These are phyloP conservation scores for Hippophae gyantsensis DNA, from an alignment of 306 rosid genomes.

Conservation along the genomic window DNA sequence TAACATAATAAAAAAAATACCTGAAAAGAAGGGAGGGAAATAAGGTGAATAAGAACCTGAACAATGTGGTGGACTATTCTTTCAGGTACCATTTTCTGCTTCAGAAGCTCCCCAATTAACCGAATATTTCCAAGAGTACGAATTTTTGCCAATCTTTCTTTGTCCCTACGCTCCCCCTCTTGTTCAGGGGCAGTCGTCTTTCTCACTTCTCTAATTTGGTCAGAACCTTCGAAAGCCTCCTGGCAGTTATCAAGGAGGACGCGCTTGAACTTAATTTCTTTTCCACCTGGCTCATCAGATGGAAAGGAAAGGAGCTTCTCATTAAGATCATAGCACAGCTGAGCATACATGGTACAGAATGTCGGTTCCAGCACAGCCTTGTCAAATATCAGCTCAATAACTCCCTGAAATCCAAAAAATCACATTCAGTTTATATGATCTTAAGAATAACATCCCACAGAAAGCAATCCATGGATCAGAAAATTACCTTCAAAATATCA, in stretches of 20 bases:
- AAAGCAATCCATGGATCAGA: neutral
- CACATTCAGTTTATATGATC: neutral
- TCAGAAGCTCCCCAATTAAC: slow-evolving; percentile 93
- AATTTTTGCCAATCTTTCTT: slow-evolving; percentile 67
- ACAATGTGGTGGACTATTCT: slow-evolving; percentile 97
- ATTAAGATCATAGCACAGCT: slow-evolving; percentile 71
- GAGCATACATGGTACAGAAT: slow-evolving; percentile 97
- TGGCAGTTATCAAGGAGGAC: slow-evolving; percentile 81
- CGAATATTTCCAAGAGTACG: slow-evolving; percentile 96
- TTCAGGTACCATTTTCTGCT: slow-evolving; percentile 97
- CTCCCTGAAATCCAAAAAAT: slow-evolving; percentile 53
- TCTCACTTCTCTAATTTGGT: slow-evolving; percentile 56
- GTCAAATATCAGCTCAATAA: slow-evolving; percentile 78
- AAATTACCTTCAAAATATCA: slow-evolving; percentile 71
- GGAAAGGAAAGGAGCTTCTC: slow-evolving; percentile 84
- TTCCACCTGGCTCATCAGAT: slow-evolving; percentile 81
- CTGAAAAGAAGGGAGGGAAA: slow-evolving; percentile 1
- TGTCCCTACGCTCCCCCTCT: slow-evolving; percentile 77
- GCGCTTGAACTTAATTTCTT: slow-evolving; percentile 78
- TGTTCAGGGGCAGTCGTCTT: slow-evolving; percentile 87
- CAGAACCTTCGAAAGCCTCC: slow-evolving; percentile 98
- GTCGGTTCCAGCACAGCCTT: slow-evolving; percentile 98
- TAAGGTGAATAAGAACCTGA: slow-evolving; percentile 40
- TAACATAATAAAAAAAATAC: slow-evolving; percentile 1
- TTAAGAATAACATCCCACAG: slow-evolving; percentile 6